Percentiles rank a stretch among this genome's conserved stretches.
These are phyloP conservation scores for Mycena galopus DNA, from an alignment of 768 basidiomycete species.

Conservation along the genomic window DNA sequence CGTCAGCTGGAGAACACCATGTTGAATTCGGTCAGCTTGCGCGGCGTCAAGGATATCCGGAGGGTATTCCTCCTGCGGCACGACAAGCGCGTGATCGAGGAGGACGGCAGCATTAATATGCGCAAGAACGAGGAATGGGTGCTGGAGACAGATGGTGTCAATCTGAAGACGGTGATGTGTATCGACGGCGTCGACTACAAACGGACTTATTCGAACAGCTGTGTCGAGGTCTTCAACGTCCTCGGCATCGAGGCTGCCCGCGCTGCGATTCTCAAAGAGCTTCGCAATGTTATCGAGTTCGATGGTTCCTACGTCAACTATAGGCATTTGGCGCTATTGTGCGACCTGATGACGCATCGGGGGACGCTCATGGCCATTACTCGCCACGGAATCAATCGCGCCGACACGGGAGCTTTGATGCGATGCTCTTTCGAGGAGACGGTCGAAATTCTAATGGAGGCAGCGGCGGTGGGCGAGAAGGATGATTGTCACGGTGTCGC, in stretches of 20 bases:
- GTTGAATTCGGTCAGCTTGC: slow-evolving; percentile 94
- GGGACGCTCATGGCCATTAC: slow-evolving; percentile 98
- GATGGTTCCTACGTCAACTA: slow-evolving; percentile 99
- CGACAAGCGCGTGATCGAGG: slow-evolving; percentile 76
- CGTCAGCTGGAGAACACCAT: slow-evolving; percentile 97
- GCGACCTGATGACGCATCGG: slow-evolving; percentile 98
- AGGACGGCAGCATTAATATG: slow-evolving; percentile 75
- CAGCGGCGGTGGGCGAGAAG: slow-evolving; percentile 97
- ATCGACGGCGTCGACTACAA: slow-evolving; percentile 95
- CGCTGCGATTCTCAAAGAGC: slow-evolving; percentile 92
- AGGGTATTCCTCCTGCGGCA: slow-evolving; percentile 95
- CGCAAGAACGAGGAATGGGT: slow-evolving; percentile 91
- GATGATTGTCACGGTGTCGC: slow-evolving; percentile 98
- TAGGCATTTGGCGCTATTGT: slow-evolving; percentile 94
- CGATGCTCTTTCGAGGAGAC: slow-evolving; percentile 99
- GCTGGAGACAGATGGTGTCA: slow-evolving; percentile 94
- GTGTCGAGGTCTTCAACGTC: slow-evolving; percentile 93
- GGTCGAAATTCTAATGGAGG: slow-evolving; percentile 98
- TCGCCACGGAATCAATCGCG: slow-evolving; percentile 98
- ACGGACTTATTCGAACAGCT: slow-evolving; percentile 97
- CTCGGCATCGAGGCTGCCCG: slow-evolving; percentile 98
- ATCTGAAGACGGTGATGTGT: slow-evolving; percentile 75
- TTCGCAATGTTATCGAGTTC: slow-evolving; percentile 97
- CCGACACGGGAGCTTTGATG: slow-evolving; percentile 99
- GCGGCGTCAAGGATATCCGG: slow-evolving; percentile 91